Conservation (phyloP, 106 monocot genomes). For the Phalaenopsis equestris region DNA sequence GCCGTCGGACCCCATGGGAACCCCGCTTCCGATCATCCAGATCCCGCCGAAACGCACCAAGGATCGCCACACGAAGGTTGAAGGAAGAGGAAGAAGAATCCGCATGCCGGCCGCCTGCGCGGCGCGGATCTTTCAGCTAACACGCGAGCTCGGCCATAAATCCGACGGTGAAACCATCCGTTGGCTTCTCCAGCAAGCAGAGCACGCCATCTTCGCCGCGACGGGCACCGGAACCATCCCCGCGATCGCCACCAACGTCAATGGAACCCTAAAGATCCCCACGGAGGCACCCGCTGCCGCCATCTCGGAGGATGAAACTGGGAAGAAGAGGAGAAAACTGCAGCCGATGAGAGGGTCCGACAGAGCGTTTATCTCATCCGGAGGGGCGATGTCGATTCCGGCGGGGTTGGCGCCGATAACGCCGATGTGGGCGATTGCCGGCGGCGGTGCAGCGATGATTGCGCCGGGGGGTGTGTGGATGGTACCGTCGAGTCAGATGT, state of each 20-base stretch:
- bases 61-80: conserved; percentile 34
- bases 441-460: conserved; percentile 10
- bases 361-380: neutral
- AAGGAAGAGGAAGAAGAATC: conserved; percentile 28
- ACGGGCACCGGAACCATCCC: conserved; percentile 29
- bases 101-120: conserved; percentile 38
- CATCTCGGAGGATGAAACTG: neutral
- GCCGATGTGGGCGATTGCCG: conserved; percentile 25
- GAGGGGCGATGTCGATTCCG: conserved; percentile 12
- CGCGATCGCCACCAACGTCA: conserved; percentile 28
- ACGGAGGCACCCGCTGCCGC: conserved; percentile 9
- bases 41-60: conserved; percentile 15
- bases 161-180: conserved; percentile 32
- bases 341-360: conserved; percentile 17
- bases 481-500: conserved; percentile 11
- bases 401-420: conserved; percentile 20
- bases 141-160: conserved; percentile 30
- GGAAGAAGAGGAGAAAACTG: conserved; percentile 15
- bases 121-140: conserved; percentile 31
- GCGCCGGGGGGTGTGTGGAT: conserved; percentile 9
- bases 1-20: conserved; percentile 11
- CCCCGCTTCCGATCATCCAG: conserved; percentile 1
- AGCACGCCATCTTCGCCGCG: conserved; percentile 32
- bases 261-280: conserved; percentile 24
- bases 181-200: conserved; percentile 30